phyloP scores from a whole-genome alignment of 164 flowering plant species.

The Magnolia sinica region DNA sequence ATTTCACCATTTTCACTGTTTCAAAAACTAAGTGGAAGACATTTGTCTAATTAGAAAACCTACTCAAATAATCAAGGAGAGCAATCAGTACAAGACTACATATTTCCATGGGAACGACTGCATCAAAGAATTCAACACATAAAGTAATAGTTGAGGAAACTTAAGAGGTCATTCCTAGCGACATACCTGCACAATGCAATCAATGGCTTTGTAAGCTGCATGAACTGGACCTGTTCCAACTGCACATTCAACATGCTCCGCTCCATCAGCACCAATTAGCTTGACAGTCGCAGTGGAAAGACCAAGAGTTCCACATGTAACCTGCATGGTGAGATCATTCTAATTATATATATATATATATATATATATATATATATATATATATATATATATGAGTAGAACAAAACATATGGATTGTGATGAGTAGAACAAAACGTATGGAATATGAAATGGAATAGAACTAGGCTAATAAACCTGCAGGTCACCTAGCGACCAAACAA shows the following conservation, averaged over 20 bases:
- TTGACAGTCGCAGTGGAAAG: conserved; percentile 92
- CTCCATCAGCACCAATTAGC: conserved; percentile 58
- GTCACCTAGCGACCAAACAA: conserved; percentile 76
- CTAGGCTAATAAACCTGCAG: conserved; percentile 53
- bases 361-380: no score
- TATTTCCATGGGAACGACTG: neutral
- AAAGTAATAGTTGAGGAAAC: neutral
- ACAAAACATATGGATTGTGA: neutral
- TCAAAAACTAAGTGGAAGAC: no score
- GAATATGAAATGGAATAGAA: neutral
- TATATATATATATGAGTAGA: neutral
- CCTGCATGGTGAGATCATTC: conserved; percentile 37
- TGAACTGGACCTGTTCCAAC: conserved; percentile 97
- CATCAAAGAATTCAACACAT: neutral
- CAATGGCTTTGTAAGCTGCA: conserved; percentile 92
- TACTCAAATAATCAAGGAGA: neutral
- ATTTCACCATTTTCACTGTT: no score
- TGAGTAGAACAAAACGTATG: neutral
- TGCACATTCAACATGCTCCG: conserved; percentile 74
- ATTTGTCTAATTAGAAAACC: no score
- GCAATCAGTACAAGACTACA: neutral
- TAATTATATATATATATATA: neutral
- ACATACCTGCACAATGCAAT: conserved; percentile 77
- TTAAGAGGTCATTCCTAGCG: neutral
- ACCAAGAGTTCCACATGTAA: conserved; percentile 90